A percentile compares a stretch with the other conserved stretches of the same genome.
These are phyloP conservation scores for Trichosporon faecale DNA, from an alignment of 1,284 basidiomycete genomes.

Conservation along the genomic window DNA sequence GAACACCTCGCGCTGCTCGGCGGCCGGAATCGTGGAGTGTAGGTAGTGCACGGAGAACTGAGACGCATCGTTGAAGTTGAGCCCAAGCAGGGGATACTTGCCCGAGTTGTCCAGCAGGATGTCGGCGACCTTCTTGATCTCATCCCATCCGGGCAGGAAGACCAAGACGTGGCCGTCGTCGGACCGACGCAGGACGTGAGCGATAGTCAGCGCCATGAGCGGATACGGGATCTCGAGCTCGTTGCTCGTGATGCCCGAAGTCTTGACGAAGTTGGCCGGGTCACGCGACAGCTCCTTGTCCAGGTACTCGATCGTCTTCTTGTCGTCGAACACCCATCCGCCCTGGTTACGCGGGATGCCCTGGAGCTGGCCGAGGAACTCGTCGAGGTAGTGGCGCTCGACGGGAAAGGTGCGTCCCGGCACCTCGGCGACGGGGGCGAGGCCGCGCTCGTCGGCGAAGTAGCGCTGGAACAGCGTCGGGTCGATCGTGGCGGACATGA, in stretches of 20 bases:
- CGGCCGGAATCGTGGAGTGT: slow-evolving; percentile 85
- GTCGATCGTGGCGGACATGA: slow-evolving; percentile 97
- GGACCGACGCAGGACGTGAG: slow-evolving; percentile 71
- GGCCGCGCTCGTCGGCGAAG: slow-evolving; percentile 64
- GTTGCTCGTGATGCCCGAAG: slow-evolving; percentile 53
- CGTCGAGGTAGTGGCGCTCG: slow-evolving; percentile 74
- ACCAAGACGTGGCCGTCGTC: slow-evolving; percentile 86
- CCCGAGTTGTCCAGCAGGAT: slow-evolving; percentile 58
- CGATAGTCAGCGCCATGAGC: slow-evolving; percentile 76
- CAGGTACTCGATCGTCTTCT: slow-evolving; percentile 74
- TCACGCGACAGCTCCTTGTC: slow-evolving; percentile 63
- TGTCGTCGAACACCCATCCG: slow-evolving; percentile 68
- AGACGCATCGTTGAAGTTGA: slow-evolving; percentile 62
- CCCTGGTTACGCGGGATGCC: slow-evolving; percentile 47
- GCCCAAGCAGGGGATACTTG: slow-evolving; percentile 58
- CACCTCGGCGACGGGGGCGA: slow-evolving; percentile 73
- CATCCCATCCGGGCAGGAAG: slow-evolving; percentile 65
- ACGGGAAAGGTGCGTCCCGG: slow-evolving; percentile 94
- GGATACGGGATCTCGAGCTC: slow-evolving; percentile 80
- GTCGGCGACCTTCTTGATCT: slow-evolving; percentile 77
- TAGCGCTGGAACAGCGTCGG: slow-evolving; percentile 83
- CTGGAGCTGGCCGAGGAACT: slow-evolving; percentile 63
- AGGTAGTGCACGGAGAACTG: slow-evolving; percentile 79
- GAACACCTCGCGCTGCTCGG: slow-evolving; percentile 88
- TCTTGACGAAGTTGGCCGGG: slow-evolving; percentile 32